Evolutionary conservation across 306 rosid genomes (phyloP).

Genomic region (Vigna radiata): DNA sequence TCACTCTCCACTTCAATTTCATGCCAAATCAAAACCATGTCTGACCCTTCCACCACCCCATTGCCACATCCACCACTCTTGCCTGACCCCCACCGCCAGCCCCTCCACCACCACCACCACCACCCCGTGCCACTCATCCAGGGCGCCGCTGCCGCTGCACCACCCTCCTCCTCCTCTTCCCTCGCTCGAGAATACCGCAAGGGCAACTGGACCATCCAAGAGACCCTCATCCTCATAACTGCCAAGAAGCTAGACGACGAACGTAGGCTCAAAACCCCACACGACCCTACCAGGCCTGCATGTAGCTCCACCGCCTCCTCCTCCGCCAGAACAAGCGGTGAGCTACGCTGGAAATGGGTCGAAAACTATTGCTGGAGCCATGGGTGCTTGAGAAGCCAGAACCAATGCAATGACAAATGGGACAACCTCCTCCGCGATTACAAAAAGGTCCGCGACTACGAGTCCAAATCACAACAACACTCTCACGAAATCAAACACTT

Average conservation of each 20-base stretch:
- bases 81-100: slow-evolving; percentile 35
- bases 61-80: slow-evolving; percentile 46
- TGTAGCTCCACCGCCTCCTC: not conserved
- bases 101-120: slow-evolving; percentile 33
- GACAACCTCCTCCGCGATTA: slow-evolving; percentile 73
- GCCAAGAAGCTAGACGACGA: slow-evolving; percentile 72
- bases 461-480: slow-evolving; percentile 47
- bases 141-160: slow-evolving; percentile 12
- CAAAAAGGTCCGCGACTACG: slow-evolving; percentile 68
- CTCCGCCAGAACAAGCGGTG: slow-evolving; percentile 52
- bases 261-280: slow-evolving; percentile 47
- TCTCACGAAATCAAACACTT: slow-evolving; percentile 19
- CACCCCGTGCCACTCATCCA: slow-evolving; percentile 33
- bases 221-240: slow-evolving; percentile 61
- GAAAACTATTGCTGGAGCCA: slow-evolving; percentile 78
- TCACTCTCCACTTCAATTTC: not conserved
- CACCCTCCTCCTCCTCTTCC: slow-evolving; percentile 34
- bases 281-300: not conserved
- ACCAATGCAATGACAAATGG: slow-evolving; percentile 79
- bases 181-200: slow-evolving; percentile 61
- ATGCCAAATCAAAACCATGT: slow-evolving; percentile 59
- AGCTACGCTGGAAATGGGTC: slow-evolving; percentile 74
- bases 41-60: slow-evolving; percentile 70
- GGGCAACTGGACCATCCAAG: slow-evolving; percentile 74
- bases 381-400: slow-evolving; percentile 68